Evolutionary conservation across 371 early-diverging fungal species (phyloP).

Genomic region (Capillidium rhysosporum): DNA sequence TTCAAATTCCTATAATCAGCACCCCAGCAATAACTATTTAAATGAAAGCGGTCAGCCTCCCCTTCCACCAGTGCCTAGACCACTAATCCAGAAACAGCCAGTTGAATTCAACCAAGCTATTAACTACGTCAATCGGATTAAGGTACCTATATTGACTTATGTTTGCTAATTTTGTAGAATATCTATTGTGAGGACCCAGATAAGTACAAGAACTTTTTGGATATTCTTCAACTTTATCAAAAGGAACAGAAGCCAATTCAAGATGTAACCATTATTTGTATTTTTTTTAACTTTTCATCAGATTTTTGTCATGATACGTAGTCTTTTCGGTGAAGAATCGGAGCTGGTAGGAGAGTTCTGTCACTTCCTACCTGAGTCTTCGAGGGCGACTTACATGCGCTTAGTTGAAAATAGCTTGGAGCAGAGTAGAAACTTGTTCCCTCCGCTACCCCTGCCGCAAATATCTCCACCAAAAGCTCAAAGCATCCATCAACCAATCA

Average conservation of each 20-base stretch:
- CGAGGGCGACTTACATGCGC: neutral
- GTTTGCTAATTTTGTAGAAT: constrained; percentile 21
- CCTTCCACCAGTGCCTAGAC: constrained; percentile 12
- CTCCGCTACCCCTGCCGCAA: neutral
- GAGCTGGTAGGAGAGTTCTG: constrained; percentile 91
- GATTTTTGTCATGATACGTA: constrained; percentile 78
- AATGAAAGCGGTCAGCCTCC: constrained; percentile 2
- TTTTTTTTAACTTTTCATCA: constrained; percentile 6
- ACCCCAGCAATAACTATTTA: neutral
- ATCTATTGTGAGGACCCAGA: constrained; percentile 74
- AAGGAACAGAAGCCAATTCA: constrained; percentile 74
- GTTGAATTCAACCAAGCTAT: constrained; percentile 89
- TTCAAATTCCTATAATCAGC: constrained; percentile 6
- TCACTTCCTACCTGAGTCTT: constrained; percentile 78
- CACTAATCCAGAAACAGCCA: constrained; percentile 20
- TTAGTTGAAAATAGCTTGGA: too few relatives aligned
- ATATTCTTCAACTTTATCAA: constrained; percentile 86
- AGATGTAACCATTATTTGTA: constrained; percentile 26
- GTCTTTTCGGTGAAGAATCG: constrained; percentile 58
- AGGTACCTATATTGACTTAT: constrained; percentile 20
- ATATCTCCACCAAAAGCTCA: neutral
- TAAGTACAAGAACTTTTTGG: constrained; percentile 81
- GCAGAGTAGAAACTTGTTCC: neutral
- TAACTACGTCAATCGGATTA: constrained; percentile 89
- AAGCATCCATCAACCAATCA: neutral